These are phyloP conservation scores for Pseudopithomyces chartarum DNA, from an alignment of 2,329 filamentous ascomycete species.

Conservation along the genomic window DNA sequence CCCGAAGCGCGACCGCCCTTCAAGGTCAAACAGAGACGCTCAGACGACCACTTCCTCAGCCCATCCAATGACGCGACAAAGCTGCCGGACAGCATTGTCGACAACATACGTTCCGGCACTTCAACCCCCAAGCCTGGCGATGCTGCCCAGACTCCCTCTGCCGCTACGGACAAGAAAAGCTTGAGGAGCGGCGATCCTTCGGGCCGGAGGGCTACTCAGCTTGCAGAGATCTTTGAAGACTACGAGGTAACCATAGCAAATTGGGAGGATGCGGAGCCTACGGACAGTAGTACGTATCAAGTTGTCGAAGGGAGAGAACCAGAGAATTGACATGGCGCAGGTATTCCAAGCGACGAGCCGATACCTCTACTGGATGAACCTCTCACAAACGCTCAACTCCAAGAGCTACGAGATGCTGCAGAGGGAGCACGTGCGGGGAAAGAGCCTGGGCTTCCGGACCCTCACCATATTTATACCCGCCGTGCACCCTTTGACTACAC, in stretches of 20 bases:
- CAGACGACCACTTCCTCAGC: conserved; percentile 49
- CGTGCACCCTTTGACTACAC: conserved; percentile 51
- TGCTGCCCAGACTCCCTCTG: conserved; percentile 25
- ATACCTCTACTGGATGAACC: conserved; percentile 72
- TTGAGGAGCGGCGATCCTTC: conserved; percentile 79
- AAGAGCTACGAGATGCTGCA: conserved; percentile 28
- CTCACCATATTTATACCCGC: conserved; percentile 20
- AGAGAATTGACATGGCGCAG: conserved; percentile 50
- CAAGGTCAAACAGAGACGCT: conserved; percentile 49
- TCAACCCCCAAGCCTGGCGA: conserved; percentile 39
- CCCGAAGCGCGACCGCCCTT: conserved; percentile 45
- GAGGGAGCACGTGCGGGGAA: conserved; percentile 23
- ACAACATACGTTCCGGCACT: conserved; percentile 37
- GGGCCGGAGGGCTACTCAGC: conserved; percentile 81
- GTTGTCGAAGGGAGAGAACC: conserved; percentile 15
- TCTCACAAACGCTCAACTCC: conserved; percentile 30
- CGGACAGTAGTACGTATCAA: conserved; percentile 61
- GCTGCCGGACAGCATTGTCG: conserved; percentile 37
- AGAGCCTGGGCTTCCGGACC: neutral
- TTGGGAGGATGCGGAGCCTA: conserved; percentile 79
- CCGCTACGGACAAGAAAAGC: conserved; percentile 66
- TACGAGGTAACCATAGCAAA: conserved; percentile 82
- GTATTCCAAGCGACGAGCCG: conserved; percentile 71
- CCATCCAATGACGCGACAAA: conserved; percentile 50
- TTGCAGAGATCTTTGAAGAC: conserved; percentile 88